phyloP scores from a whole-genome alignment of 352 stramenopile species.

The Pythium sukuiense region DNA sequence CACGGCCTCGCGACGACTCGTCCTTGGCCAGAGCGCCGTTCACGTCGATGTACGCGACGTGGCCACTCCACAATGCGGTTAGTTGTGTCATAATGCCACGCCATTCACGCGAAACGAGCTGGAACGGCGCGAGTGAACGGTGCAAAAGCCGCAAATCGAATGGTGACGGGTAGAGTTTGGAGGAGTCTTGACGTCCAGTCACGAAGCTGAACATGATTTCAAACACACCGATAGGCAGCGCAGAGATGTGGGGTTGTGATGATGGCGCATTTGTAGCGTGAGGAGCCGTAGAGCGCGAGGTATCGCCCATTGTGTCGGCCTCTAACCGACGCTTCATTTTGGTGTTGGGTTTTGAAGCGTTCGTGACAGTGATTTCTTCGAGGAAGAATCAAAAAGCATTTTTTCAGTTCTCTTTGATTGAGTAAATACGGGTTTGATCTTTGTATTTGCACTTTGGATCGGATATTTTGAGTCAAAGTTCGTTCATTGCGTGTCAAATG shows the following conservation, averaged over 20 bases:
- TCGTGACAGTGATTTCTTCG: neutral
- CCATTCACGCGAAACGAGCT: slow-evolving; percentile 10
- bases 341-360: neutral
- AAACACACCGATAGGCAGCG: neutral
- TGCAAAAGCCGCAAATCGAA: slow-evolving; percentile 6
- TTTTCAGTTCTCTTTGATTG: too few species aligned
- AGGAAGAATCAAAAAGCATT: neutral
- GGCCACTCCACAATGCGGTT: neutral
- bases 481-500: neutral
- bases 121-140: neutral
- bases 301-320: neutral
- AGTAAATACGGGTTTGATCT: too few species aligned
- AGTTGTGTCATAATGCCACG: neutral
- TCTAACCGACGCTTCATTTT: neutral
- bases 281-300: neutral
- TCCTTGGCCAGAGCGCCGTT: neutral
- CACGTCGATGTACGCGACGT: slow-evolving; percentile 12
- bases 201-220: slow-evolving; percentile 3
- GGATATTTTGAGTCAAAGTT: too few species aligned
- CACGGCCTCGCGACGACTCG: neutral
- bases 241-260: neutral
- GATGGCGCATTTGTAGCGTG: neutral
- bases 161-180: slow-evolving; percentile 5
- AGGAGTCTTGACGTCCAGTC: neutral
- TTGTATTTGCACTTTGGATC: too few species aligned